Evolutionary conservation across 768 basidiomycete species (phyloP), one percentile per base, ranked within the genome.

Genomic region (Trametes cingulata): DNA sequence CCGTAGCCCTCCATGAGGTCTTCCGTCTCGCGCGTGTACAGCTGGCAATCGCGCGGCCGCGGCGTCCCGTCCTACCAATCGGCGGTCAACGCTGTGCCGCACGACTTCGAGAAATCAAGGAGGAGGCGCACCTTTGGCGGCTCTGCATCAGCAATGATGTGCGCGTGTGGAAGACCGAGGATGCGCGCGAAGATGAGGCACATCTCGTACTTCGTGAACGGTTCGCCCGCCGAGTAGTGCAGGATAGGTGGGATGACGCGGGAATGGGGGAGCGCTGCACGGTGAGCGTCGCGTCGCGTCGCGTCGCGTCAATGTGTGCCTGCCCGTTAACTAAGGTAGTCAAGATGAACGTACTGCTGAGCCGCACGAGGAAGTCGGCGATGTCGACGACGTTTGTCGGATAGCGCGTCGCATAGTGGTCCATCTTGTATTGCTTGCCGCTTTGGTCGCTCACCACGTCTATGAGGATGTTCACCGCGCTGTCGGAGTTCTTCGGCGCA

Each of bases 121-220:
- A 19, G 20, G 29, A 25, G n/a, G 59, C 63, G 27, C 25, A 83
- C 85, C 12, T 78, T 81, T 0, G 91, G 90, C 9, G 85, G 78
- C 17, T 88, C 81, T 1, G 82, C 79, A 49, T 94, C 88, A 0
- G 91, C 82, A 27, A 85, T 77, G 68, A 96, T 87, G 69, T 98
- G 93, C 1, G 65, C 71, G 68, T 91, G 89, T 12, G 91, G 82
- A 0, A 93, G 74, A 6, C 79, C 75, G 33, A 96, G 82, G 51
- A 92, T 80, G 59, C 79, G 80, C 9, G 89, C 84, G 65, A 94
- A 91, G 37, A 90, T 77, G 27, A 91, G 77, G 69, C 92, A 93
- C 64, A 98, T 97, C 66, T 90, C 90, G 75, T 95, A 97, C 76
- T 98, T 98, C 9, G 95, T 97, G 71, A 88, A 85, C 1, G 90